These are phyloP conservation scores for Psilocybe azurescens DNA, from an alignment of 768 basidiomycete species.

Conservation along the genomic window DNA sequence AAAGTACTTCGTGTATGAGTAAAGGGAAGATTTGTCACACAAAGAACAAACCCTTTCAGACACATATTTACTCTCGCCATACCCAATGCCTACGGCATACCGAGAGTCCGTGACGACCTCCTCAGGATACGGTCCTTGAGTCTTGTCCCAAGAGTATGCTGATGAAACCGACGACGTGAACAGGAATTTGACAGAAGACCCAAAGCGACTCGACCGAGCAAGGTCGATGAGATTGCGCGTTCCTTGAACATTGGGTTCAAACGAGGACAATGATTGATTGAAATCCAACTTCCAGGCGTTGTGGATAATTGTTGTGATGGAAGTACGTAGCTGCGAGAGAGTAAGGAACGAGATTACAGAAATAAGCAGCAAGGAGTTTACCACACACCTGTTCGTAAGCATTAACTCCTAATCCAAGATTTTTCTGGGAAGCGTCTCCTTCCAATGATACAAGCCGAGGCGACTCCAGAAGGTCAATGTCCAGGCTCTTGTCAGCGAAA, in stretches of 20 bases:
- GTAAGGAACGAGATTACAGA: not conserved
- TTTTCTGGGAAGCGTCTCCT: conserved; percentile 34
- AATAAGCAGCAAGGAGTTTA: not conserved
- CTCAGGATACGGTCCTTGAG: conserved; percentile 36
- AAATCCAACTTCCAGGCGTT: conserved; percentile 57
- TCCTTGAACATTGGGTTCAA: conserved; percentile 46
- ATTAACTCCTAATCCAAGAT: conserved; percentile 30
- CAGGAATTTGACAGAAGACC: conserved; percentile 36
- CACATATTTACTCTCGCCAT: conserved; percentile 40
- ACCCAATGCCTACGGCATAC: conserved; percentile 33
- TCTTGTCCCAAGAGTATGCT: conserved; percentile 34
- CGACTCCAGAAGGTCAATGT: conserved; percentile 31
- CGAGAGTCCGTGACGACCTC: conserved; percentile 30
- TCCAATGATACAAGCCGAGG: conserved; percentile 40
- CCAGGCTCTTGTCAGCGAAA: conserved; percentile 39
- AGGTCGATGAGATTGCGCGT: conserved; percentile 47
- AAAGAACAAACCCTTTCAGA: conserved; percentile 34
- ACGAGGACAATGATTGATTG: conserved; percentile 46
- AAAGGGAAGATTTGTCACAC: not conserved
- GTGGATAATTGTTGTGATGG: conserved; percentile 44
- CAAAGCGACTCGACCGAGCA: conserved; percentile 32
- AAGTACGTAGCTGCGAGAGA: conserved; percentile 28
- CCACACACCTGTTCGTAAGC: conserved; percentile 35
- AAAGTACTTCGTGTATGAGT: not conserved
- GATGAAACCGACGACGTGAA: conserved; percentile 42